These are phyloP conservation scores for Termitomyces sp. DNA, from an alignment of 768 basidiomycete genomes.

Conservation along the genomic window DNA sequence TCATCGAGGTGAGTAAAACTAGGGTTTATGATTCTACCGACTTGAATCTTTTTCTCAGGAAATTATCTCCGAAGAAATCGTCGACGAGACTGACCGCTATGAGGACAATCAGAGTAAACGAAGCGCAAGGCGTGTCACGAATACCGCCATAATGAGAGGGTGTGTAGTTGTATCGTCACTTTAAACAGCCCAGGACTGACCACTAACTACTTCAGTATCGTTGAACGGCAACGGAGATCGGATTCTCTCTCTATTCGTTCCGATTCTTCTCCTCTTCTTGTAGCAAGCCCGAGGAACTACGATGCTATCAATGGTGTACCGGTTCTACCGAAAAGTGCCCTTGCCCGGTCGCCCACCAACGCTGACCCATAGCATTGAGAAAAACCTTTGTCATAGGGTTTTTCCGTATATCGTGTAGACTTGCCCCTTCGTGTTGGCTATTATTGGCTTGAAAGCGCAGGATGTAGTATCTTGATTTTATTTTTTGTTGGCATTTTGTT, in stretches of 20 bases:
- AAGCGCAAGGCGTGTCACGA: constrained; percentile 64
- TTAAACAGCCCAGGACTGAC: not conserved
- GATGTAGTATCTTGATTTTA: not conserved
- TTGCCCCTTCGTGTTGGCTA: not conserved
- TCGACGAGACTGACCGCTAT: constrained; percentile 91
- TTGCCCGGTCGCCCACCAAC: not conserved
- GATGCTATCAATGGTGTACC: not conserved
- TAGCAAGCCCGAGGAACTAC: not conserved
- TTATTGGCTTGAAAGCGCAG: not conserved
- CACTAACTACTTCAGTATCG: constrained; percentile 32
- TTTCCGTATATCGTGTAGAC: not conserved
- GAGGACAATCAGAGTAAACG: constrained; percentile 82
- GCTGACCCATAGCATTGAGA: not conserved
- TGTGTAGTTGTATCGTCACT: constrained; percentile 23
- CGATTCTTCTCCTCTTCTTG: constrained; percentile 33
- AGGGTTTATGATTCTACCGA: not conserved
- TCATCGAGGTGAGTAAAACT: constrained; percentile 53
- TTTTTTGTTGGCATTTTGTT: not conserved
- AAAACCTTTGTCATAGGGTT: not conserved
- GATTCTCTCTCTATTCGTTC: constrained; percentile 17
- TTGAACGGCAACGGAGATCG: constrained; percentile 42
- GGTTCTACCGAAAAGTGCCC: not conserved
- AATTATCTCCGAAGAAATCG: constrained; percentile 94
- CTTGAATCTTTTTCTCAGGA: constrained; percentile 44
- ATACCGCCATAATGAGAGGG: constrained; percentile 77